These are phyloP conservation scores for Penicillium fuscoglaucum DNA, from an alignment of 2,329 filamentous ascomycete genomes.

Conservation along the genomic window DNA sequence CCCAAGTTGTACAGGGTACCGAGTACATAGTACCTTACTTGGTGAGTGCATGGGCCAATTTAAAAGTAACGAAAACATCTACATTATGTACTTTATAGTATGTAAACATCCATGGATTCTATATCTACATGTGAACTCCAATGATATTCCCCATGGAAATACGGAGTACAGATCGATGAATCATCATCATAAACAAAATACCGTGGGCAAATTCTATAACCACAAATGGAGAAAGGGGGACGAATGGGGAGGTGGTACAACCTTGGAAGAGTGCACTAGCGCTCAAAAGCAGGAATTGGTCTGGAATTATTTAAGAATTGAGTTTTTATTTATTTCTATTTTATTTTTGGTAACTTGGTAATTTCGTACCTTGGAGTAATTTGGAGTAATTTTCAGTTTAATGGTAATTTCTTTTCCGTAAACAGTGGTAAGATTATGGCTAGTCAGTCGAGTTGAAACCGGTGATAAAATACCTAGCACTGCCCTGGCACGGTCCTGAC, in stretches of 20 bases:
- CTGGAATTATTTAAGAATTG: constrained; percentile 2
- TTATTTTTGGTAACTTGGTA: background rate
- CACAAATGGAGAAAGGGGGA: constrained; percentile 18
- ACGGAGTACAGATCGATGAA: background rate
- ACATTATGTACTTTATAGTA: background rate
- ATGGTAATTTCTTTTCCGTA: background rate
- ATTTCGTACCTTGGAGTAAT: background rate
- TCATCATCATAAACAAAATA: background rate
- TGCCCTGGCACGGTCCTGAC: background rate
- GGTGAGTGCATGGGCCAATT: background rate
- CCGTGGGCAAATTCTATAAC: background rate
- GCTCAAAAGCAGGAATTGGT: constrained; percentile 17
- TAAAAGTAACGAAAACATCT: background rate
- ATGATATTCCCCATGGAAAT: background rate
- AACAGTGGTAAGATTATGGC: background rate
- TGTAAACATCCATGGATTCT: background rate
- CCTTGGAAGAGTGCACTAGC: background rate
- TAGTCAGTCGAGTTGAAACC: background rate
- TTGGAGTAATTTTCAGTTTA: background rate
- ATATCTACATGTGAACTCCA: background rate
- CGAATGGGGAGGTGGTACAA: background rate
- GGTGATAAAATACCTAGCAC: constrained; percentile 4
- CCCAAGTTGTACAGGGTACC: background rate
- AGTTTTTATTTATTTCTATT: background rate
- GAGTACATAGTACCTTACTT: background rate